Evolutionary conservation across 371 early-diverging fungal genomes (phyloP).

Genomic region (Mucor saturninus): DNA sequence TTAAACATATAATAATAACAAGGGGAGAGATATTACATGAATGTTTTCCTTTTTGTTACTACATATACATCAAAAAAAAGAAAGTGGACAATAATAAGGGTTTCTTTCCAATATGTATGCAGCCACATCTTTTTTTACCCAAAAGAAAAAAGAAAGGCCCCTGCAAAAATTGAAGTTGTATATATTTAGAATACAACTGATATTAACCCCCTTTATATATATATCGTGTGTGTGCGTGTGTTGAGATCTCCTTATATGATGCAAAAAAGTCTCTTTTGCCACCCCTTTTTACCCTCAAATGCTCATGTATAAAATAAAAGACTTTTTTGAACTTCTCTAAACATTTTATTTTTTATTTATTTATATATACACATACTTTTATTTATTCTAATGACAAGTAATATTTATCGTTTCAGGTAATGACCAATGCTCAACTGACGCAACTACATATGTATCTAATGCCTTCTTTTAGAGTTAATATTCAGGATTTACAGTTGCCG

Average conservation of each 20-base stretch:
- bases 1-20: neutral
- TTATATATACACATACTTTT: neutral
- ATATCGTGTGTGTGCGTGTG: slow-evolving; percentile 1
- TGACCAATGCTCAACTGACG: neutral
- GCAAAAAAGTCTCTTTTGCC: slow-evolving; percentile 1
- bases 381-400: slow-evolving; percentile 4
- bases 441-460: neutral
- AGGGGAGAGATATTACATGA: neutral
- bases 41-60: slow-evolving; percentile 1
- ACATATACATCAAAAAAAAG: neutral
- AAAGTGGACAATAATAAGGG: slow-evolving; percentile 5
- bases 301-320: neutral
- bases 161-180: slow-evolving; percentile 2
- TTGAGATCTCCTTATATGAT: slow-evolving; percentile 4
- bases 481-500: slow-evolving; percentile 23
- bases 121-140: slow-evolving; percentile 4
- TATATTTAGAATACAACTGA: slow-evolving; percentile 6
- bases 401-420: slow-evolving; percentile 31
- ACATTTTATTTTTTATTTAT: neutral
- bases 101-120: slow-evolving; percentile 4
- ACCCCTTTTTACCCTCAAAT: slow-evolving; percentile 5
- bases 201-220: slow-evolving; percentile 1
- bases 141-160: neutral
- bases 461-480: slow-evolving; percentile 18
- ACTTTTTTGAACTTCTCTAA: neutral